Percentiles rank a stretch among this genome's conserved stretches.
phyloP scores from a whole-genome alignment of 192 early-diverging fungal species.

The Mortierella alpina region DNA sequence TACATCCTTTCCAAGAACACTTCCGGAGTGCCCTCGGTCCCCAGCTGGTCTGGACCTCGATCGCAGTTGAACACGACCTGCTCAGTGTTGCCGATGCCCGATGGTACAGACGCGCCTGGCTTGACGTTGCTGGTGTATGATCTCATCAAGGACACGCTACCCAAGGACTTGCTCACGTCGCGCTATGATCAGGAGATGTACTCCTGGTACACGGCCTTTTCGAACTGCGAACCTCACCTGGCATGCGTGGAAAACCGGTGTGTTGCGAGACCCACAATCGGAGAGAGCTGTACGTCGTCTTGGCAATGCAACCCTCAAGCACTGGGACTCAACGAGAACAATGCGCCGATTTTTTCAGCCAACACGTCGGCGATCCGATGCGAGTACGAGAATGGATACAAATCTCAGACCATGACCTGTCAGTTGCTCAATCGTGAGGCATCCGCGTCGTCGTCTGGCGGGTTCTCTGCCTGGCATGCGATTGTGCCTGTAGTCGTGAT shows the following conservation, averaged over 20 bases:
- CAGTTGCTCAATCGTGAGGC: conserved; percentile 22
- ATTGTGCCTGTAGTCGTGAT: conserved; percentile 29
- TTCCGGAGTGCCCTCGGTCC: conserved; percentile 33
- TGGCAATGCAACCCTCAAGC: conserved; percentile 48
- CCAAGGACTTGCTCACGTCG: conserved; percentile 33
- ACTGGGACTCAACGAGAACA: conserved; percentile 41
- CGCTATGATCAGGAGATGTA: conserved; percentile 21
- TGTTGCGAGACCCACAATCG: conserved; percentile 16
- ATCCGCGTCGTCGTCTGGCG: neutral
- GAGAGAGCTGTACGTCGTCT: conserved; percentile 31
- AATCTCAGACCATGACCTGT: conserved; percentile 34
- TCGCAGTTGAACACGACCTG: conserved; percentile 28
- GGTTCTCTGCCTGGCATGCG: conserved; percentile 38
- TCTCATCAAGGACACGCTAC: conserved; percentile 26
- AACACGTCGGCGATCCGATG: conserved; percentile 41
- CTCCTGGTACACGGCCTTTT: conserved; percentile 39
- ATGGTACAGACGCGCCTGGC: conserved; percentile 18
- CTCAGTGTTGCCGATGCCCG: conserved; percentile 30
- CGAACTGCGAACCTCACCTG: conserved; percentile 33
- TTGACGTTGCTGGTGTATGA: conserved; percentile 43
- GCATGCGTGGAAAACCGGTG: conserved; percentile 24
- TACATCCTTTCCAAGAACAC: conserved; percentile 39
- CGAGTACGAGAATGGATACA: conserved; percentile 29
- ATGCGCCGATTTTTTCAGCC: conserved; percentile 26
- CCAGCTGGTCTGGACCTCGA: conserved; percentile 28